Evolutionary conservation across 2,329 filamentous ascomycete genomes (phyloP), one percentile per base, ranked within the genome.

Genomic region (Aspergillus ochraceoroseus): DNA sequence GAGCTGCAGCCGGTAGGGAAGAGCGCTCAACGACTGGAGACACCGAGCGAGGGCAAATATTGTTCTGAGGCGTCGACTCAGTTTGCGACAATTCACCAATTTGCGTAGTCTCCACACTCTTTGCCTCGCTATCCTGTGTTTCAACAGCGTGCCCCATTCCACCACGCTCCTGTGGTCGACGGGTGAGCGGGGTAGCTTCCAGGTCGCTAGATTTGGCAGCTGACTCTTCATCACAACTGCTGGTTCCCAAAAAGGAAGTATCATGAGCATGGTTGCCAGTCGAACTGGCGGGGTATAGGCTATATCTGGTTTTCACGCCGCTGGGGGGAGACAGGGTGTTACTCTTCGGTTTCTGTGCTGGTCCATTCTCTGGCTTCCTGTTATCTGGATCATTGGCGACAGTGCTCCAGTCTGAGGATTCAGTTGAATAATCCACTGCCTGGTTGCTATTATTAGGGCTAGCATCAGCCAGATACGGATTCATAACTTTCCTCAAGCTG

Each of bases 401-500:
- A 27, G 41, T 39, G 18, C 52, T 50, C 33, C 52, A 52, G 31
- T 51, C 51, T 13, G 47, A 46, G 17, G 46, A 43, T 36, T 59
- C 53, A 27, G 57, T 57, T 19, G 44, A 42, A 33, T 53, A 46
- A 39, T 41, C 38, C 13, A 48, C 45, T 23, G 35, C 49, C 8
- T 56, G 51, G 12, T 25, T 36, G 15, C 35, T 35, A 17, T 29
- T 28, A 11, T 41, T 37, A 14, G 50, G 42, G 13, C 27, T 40
- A 22, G 53, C 47, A n/a, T 64, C 61, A 4, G 52, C 57, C 11
- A 95, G 68, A 61, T 87, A 95, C 5, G 86, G 87, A 64, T 83
- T 85, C 87, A 95, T 94, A 37, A 86, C 85, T 65, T 86, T 79
- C 44, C 86, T 79, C 52, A 95, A 70, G 64, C 87, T 95, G 61